Evolutionary conservation across 768 basidiomycete species (phyloP).

Genomic region (Amanita pseudoporphyria): DNA sequence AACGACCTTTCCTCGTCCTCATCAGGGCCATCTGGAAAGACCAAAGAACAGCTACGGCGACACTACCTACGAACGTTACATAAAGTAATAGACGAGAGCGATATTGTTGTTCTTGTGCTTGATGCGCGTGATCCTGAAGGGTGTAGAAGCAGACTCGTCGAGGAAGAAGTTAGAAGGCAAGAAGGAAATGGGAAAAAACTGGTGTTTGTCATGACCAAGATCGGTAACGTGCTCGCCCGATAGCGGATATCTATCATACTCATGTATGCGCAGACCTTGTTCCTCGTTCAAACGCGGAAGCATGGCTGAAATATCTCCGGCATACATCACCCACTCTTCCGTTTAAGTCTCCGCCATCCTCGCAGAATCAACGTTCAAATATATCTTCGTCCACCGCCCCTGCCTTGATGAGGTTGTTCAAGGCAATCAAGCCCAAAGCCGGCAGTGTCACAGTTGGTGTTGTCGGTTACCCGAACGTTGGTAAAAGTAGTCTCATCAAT

Average conservation of each 20-base stretch:
- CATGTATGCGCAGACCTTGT: constrained; percentile 61
- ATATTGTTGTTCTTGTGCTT: constrained; percentile 82
- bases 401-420: constrained; percentile 69
- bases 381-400: constrained; percentile 74
- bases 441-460: constrained; percentile 81
- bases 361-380: constrained; percentile 70
- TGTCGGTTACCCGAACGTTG: constrained; percentile 96
- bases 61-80: constrained; percentile 75
- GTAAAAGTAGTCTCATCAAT: constrained; percentile 93
- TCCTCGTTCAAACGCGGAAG: constrained; percentile 77
- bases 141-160: constrained; percentile 83
- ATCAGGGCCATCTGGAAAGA: constrained; percentile 24
- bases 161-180: constrained; percentile 83
- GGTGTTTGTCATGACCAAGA: constrained; percentile 94
- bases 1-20: background rate
- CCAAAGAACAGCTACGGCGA: constrained; percentile 59
- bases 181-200: constrained; percentile 87
- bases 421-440: constrained; percentile 67
- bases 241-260: constrained; percentile 5
- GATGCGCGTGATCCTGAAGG: constrained; percentile 96
- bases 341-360: constrained; percentile 72
- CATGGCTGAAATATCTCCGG: constrained; percentile 87
- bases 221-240: constrained; percentile 48
- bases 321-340: constrained; percentile 90
- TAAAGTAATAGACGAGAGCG: constrained; percentile 90